Percentiles rank a stretch among this genome's conserved stretches.
phyloP scores from a whole-genome alignment of 768 basidiomycete species.

The Artomyces pyxidatus region DNA sequence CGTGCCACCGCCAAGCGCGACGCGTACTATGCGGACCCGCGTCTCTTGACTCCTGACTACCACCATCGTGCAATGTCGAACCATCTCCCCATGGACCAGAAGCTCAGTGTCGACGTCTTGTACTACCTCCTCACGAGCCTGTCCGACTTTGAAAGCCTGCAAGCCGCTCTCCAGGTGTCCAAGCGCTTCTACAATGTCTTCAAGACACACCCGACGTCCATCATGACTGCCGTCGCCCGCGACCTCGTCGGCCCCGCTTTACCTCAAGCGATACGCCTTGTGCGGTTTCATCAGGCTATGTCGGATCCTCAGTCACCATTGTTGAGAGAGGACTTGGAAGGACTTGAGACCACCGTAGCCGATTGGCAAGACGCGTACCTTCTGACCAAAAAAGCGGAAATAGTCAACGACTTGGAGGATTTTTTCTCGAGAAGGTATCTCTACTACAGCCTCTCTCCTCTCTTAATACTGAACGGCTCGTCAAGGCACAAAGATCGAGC shows the following conservation, averaged over 20 bases:
- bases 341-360: not conserved
- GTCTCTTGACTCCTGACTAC: not conserved
- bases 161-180: not conserved
- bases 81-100: not conserved
- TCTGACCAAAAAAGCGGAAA: not conserved
- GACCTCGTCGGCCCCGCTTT: not conserved
- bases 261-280: not conserved
- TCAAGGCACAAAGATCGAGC: not conserved
- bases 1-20: not conserved
- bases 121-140: not conserved
- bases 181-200: not conserved
- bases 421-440: not conserved
- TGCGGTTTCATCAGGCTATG: not conserved
- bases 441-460: not conserved
- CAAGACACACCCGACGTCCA: not conserved
- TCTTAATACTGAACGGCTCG: not conserved
- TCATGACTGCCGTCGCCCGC: not conserved
- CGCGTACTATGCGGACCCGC: not conserved
- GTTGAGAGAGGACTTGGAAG: not conserved
- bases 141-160: not conserved
- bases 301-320: not conserved
- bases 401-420: not conserved
- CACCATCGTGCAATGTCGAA: no score
- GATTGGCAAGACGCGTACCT: not conserved
- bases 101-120: not conserved